A percentile compares a stretch with the other conserved stretches of the same genome.
phyloP scores from a whole-genome alignment of 2,329 filamentous ascomycete genomes.

The Cladophialophora carrionii region DNA sequence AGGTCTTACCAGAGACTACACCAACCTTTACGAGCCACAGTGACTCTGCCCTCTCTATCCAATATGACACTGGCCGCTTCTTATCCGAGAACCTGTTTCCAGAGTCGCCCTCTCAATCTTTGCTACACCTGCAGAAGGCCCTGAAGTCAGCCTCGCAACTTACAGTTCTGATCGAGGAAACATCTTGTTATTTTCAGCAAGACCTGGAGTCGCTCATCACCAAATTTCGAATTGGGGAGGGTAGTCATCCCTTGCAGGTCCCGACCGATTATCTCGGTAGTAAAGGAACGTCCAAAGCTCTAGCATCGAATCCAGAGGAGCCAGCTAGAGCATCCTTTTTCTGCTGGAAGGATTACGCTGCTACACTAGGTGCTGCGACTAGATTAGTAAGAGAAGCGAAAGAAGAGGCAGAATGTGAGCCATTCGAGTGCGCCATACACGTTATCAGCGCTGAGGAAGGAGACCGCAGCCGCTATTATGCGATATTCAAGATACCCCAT shows the following conservation, averaged over 20 bases:
- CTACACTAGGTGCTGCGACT: slow-evolving; percentile 6
- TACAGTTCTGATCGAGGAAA: neutral
- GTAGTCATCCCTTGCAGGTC: neutral
- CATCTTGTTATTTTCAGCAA: neutral
- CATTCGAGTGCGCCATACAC: neutral
- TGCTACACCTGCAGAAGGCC: neutral
- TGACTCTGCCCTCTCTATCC: neutral
- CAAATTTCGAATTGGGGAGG: neutral
- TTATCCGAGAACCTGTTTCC: neutral
- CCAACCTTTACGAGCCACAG: neutral
- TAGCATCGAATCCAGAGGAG: neutral
- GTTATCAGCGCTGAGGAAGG: neutral
- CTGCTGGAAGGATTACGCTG: slow-evolving; percentile 6
- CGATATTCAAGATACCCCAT: neutral
- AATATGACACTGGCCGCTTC: neutral
- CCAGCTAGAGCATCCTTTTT: neutral
- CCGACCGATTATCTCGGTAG: neutral
- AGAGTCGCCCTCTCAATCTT: neutral
- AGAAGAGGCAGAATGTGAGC: neutral
- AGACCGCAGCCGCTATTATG: neutral
- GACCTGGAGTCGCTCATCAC: neutral
- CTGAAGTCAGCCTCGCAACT: neutral
- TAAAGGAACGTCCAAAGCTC: neutral
- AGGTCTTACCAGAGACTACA: neutral
- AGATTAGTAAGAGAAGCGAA: slow-evolving; percentile 1